These are phyloP conservation scores for Mycena floridula DNA, from an alignment of 768 basidiomycete species.

Conservation along the genomic window DNA sequence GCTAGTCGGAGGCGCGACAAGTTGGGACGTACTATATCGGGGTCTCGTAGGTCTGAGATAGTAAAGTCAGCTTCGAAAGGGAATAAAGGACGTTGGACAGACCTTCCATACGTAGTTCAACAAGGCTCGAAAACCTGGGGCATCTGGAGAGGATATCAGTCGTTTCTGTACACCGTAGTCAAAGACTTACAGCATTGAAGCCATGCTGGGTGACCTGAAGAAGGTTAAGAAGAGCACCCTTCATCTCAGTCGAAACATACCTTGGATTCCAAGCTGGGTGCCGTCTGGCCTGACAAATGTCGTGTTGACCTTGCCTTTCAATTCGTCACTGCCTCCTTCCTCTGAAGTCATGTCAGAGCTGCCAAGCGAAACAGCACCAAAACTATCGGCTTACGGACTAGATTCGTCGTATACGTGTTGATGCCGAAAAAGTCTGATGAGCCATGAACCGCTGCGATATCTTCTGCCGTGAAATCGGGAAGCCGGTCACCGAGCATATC, in stretches of 20 bases:
- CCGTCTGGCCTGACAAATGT: conserved; percentile 61
- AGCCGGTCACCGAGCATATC: conserved; percentile 52
- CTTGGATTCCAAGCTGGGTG: conserved; percentile 57
- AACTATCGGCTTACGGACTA: conserved; percentile 38
- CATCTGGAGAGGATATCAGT: conserved; percentile 31
- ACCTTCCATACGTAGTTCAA: conserved; percentile 71
- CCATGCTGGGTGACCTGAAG: conserved; percentile 55
- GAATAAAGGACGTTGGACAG: conserved; percentile 6
- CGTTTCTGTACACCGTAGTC: not conserved
- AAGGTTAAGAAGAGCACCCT: not conserved
- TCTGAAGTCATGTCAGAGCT: conserved; percentile 30
- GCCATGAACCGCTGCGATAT: conserved; percentile 50
- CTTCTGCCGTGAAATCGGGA: conserved; percentile 50
- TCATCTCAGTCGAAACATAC: conserved; percentile 21
- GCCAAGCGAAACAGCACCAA: not conserved
- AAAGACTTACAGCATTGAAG: conserved; percentile 51
- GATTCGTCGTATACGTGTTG: conserved; percentile 67
- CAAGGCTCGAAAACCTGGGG: conserved; percentile 59
- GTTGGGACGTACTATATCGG: conserved; percentile 48
- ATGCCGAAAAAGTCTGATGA: conserved; percentile 70
- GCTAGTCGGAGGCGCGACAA: not conserved
- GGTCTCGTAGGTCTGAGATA: conserved; percentile 34
- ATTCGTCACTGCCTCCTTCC: conserved; percentile 51
- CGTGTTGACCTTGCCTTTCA: conserved; percentile 54
- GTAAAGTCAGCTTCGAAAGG: not conserved